Conservation (phyloP, 768 basidiomycete species). For the Kwoniella heveanensis region DNA sequence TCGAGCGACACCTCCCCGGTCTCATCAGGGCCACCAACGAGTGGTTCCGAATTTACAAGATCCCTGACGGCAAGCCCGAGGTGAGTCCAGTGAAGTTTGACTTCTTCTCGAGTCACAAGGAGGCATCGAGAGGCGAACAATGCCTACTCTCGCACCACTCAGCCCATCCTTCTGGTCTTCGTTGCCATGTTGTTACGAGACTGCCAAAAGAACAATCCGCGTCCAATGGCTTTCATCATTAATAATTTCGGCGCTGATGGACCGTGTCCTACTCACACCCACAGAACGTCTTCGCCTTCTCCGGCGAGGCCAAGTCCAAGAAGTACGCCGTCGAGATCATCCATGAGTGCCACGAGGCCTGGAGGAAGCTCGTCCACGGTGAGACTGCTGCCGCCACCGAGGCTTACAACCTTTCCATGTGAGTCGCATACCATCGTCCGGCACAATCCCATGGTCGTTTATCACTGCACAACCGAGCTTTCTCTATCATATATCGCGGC, state of each 20-base stretch:
- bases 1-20: slow-evolving; percentile 95
- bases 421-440: slow-evolving; percentile 55
- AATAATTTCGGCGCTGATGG: too few species aligned
- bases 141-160: too few species aligned
- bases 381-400: slow-evolving; percentile 72
- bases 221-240: too few species aligned
- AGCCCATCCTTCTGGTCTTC: too few species aligned
- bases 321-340: slow-evolving; percentile 99
- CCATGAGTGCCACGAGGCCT: slow-evolving; percentile 97
- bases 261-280: too few species aligned
- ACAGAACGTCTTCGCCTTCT: slow-evolving; percentile 99
- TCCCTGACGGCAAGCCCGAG: slow-evolving; percentile 58
- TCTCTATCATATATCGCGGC: too few species aligned
- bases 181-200: too few species aligned
- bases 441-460: too few species aligned
- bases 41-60: slow-evolving; percentile 77
- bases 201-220: neutral
- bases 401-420: slow-evolving; percentile 82
- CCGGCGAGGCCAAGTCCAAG: slow-evolving; percentile 99
- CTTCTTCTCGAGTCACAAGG: too few species aligned
- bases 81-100: too few species aligned
- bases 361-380: slow-evolving; percentile 87
- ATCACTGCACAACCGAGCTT: too few species aligned
- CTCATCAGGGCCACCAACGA: slow-evolving; percentile 96
- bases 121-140: too few species aligned